Percentiles rank a stretch among this genome's conserved stretches.
These are phyloP conservation scores for Schizothecium vesticola DNA, from an alignment of 495 filamentous ascomycete genomes.

Conservation along the genomic window DNA sequence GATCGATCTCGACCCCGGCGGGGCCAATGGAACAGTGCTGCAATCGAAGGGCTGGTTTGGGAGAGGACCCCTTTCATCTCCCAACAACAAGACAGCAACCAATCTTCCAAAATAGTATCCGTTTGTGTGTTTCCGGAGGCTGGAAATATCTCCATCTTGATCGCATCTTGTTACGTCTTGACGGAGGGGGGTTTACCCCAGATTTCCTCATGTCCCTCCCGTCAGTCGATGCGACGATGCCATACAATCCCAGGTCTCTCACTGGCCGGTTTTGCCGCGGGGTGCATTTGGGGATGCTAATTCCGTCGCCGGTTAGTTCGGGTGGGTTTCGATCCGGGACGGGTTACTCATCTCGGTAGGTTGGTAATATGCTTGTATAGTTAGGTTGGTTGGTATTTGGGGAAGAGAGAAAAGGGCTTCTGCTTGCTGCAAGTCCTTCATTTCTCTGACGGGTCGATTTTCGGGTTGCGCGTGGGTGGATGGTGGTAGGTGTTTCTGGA, in stretches of 20 bases:
- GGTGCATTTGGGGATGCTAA: not conserved
- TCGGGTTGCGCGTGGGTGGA: not conserved
- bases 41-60: no score
- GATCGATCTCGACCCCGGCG: not conserved
- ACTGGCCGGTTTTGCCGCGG: not conserved
- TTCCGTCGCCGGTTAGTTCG: not conserved
- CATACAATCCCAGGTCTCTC: not conserved
- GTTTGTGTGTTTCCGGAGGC: not conserved
- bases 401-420: not conserved
- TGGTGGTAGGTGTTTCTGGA: not conserved
- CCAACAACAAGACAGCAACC: not conserved
- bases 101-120: not conserved
- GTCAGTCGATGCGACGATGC: not conserved
- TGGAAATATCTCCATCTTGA: not conserved
- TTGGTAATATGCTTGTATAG: no score
- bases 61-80: not conserved
- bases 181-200: not conserved
- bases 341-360: not conserved
- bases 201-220: not conserved
- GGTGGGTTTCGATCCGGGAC: not conserved
- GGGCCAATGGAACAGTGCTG: not conserved
- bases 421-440: not conserved
- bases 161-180: not conserved
- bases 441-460: not conserved
- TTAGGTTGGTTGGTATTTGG: not conserved